Evolutionary conservation across 2,329 filamentous ascomycete genomes (phyloP), one percentile per base, ranked within the genome.

Genomic region (Fusarium cyanostomum): DNA sequence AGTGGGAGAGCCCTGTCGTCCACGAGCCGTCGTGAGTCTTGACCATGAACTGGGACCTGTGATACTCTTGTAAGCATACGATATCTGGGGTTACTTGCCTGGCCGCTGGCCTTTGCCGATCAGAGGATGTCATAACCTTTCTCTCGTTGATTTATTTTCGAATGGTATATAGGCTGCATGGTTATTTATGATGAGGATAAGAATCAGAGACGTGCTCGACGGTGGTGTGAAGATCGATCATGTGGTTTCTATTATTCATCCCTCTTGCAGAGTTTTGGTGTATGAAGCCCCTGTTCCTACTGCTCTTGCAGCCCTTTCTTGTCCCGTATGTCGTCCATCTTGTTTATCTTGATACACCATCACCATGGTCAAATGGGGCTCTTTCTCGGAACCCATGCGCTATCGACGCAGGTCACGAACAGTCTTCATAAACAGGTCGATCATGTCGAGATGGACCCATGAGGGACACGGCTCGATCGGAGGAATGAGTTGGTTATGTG

Each of bases 221-320:
- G 30, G 35, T 34, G 24, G 33, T 48, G 54, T 42, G 49, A 52
- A 56, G 34, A 64, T 67, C 49, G 57, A 54, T 67, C 55, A 58
- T 67, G 59, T 48, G 53, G 50, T 51, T 60, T 70, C 55, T 70
- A 70, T 70, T 70, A 69, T 66, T 69, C 66, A 59, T 70, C 66
- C 63, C 59, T 55, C 51, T 53, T 41, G 50, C 28, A 44, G 58
- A 49, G 53, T 59, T 38, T 63, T 46, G 50, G 45, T 67, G 62
- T 66, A 57, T 61, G 52, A 58, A 63, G 45, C 52, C 41, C 57
- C 44, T 53, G 30, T 58, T 43, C 59, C 62, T 63, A 48, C 63
- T 65, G 6, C 21, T 21, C 21, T 55, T 62, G 53, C 44, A 67
- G 55, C 49, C 60, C 46, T 54, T 57, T 53, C 48, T 39, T 52